phyloP scores from a whole-genome alignment of 2,329 filamentous ascomycete species.

The Lomentospora prolificans region DNA sequence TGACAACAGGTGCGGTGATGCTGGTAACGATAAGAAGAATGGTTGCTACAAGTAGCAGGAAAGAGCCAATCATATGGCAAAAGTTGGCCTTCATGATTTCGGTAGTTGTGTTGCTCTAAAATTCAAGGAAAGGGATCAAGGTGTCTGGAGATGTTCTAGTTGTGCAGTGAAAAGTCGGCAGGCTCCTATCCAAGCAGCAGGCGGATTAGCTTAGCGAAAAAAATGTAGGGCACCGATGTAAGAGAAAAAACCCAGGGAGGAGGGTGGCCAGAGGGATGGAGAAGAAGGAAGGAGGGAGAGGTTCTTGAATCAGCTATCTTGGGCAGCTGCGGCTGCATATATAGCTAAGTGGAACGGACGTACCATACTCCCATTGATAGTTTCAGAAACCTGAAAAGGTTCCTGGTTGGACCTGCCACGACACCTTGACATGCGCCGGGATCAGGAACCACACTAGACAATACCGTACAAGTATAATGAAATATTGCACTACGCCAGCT shows the following conservation, averaged over 20 bases:
- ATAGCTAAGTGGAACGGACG: neutral
- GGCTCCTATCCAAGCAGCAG: neutral
- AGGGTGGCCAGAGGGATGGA: neutral
- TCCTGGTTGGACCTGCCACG: neutral
- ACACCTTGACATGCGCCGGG: too few relatives aligned
- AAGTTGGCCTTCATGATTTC: slow-evolving; percentile 16
- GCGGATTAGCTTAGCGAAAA: neutral
- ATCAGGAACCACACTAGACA: neutral
- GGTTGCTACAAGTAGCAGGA: slow-evolving; percentile 44
- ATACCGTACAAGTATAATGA: neutral
- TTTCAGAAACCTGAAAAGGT: neutral
- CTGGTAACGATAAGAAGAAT: slow-evolving; percentile 48
- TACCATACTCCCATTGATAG: neutral
- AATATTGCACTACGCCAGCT: neutral
- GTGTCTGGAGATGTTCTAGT: neutral
- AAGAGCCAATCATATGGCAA: slow-evolving; percentile 44
- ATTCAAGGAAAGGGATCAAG: neutral
- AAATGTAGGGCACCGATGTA: neutral
- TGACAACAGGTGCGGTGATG: slow-evolving; percentile 49
- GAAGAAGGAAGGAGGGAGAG: slow-evolving; percentile 2
- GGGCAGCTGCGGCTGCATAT: neutral
- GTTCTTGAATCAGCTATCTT: slow-evolving; percentile 7
- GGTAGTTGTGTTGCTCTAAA: neutral
- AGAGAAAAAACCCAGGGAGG: neutral
- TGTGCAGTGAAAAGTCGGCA: neutral